These are phyloP conservation scores for Recurvomyces mirabilis DNA, from an alignment of 495 filamentous ascomycete genomes.

Conservation along the genomic window DNA sequence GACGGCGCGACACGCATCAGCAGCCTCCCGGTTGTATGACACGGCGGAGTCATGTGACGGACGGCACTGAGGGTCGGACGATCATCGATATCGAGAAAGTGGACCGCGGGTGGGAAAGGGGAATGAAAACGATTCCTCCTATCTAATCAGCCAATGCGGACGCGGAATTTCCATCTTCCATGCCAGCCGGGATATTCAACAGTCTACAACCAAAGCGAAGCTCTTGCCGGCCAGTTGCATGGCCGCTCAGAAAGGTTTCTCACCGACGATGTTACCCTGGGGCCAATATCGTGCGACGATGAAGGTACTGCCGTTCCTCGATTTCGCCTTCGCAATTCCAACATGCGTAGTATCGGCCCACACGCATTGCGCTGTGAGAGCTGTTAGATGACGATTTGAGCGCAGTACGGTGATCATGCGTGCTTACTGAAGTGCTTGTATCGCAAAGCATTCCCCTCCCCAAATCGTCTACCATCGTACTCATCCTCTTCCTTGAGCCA, in stretches of 20 bases:
- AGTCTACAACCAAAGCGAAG: too few species aligned
- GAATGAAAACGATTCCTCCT: too few species aligned
- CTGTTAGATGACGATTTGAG: background rate
- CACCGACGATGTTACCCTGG: constrained; percentile 28
- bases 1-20: too few species aligned
- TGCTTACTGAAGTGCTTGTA: constrained; percentile 29
- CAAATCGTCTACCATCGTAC: constrained; percentile 33
- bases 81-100: too few species aligned
- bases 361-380: constrained; percentile 31
- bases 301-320: constrained; percentile 27
- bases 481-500: constrained; percentile 30
- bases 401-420: background rate
- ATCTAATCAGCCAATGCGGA: too few species aligned
- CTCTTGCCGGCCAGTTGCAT: too few species aligned
- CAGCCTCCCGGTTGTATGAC: too few species aligned
- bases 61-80: too few species aligned
- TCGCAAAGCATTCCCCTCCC: constrained; percentile 27
- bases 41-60: too few species aligned
- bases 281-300: constrained; percentile 34
- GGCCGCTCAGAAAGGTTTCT: constrained; percentile 20
- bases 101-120: too few species aligned
- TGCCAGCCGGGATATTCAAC: too few species aligned
- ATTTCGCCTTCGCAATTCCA: constrained; percentile 28
- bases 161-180: too few species aligned
- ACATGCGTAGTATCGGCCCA: constrained; percentile 32